phyloP scores from a whole-genome alignment of 2,329 filamentous ascomycete species.

The Paracamarosporium sp. region DNA sequence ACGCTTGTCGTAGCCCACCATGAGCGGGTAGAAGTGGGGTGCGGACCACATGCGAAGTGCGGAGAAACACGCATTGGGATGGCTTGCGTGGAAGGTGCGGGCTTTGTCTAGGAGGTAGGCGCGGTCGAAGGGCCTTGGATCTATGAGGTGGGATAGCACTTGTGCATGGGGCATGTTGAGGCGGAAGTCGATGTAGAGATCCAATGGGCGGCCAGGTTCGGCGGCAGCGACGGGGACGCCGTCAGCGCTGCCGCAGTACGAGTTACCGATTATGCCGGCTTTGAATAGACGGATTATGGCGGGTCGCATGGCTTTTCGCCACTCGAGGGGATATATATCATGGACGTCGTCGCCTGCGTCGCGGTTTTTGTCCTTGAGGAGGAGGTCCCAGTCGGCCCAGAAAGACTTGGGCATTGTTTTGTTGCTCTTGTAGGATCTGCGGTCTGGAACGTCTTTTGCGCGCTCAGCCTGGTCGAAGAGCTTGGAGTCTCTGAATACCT shows the following conservation, averaged over 20 bases:
- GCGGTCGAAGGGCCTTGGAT: conserved; percentile 41
- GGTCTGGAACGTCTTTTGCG: conserved; percentile 46
- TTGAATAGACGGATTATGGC: conserved; percentile 55
- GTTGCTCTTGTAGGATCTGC: conserved; percentile 48
- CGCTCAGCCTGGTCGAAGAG: conserved; percentile 52
- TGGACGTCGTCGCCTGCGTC: conserved; percentile 14
- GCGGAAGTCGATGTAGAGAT: conserved; percentile 56
- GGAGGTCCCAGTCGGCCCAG: conserved; percentile 47
- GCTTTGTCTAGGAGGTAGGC: conserved; percentile 41
- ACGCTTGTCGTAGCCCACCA: conserved; percentile 50
- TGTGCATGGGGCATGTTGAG: conserved; percentile 22
- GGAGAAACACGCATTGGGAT: conserved; percentile 48
- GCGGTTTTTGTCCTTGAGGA: conserved; percentile 23
- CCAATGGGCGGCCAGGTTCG: conserved; percentile 46
- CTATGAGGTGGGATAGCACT: conserved; percentile 35
- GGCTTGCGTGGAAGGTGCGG: conserved; percentile 31
- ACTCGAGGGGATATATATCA: conserved; percentile 46
- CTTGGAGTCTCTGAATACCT: conserved; percentile 43
- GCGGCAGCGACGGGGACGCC: conserved; percentile 49
- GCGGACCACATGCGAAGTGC: conserved; percentile 56
- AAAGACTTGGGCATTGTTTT: conserved; percentile 46
- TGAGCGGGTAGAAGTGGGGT: conserved; percentile 58
- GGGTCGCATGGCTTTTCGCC: conserved; percentile 50
- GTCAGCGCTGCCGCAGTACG: conserved; percentile 33
- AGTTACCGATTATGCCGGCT: conserved; percentile 51